Evolutionary conservation across 2,329 filamentous ascomycete species (phyloP).

Genomic region (Diaporthe helianthi): DNA sequence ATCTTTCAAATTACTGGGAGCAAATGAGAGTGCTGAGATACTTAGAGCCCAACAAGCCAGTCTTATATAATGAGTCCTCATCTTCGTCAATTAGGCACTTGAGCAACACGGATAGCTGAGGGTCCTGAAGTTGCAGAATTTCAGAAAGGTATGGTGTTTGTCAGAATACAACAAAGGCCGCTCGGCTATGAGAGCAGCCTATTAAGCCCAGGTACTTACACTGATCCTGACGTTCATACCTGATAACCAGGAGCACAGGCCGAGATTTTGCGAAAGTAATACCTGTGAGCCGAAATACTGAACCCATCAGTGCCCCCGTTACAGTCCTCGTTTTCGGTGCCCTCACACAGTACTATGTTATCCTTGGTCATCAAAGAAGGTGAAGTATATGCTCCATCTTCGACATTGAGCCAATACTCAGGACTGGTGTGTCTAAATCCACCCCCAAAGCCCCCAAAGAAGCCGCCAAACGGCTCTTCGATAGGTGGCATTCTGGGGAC

Average conservation of each 20-base stretch:
- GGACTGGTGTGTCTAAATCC: slow-evolving; percentile 71
- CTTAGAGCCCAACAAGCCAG: no score
- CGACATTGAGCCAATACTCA: slow-evolving; percentile 66
- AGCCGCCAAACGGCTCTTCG: slow-evolving; percentile 37
- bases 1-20: slow-evolving; percentile 19
- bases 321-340: slow-evolving; percentile 54
- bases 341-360: slow-evolving; percentile 56
- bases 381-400: slow-evolving; percentile 40
- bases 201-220: background rate
- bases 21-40: no score
- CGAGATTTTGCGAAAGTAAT: slow-evolving; percentile 55
- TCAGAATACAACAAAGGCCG: background rate
- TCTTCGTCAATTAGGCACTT: background rate
- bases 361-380: slow-evolving; percentile 46
- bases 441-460: slow-evolving; percentile 41
- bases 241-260: slow-evolving; percentile 46
- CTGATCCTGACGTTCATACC: no score
- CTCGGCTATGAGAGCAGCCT: background rate
- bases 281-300: slow-evolving; percentile 52
- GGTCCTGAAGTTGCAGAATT: no score
- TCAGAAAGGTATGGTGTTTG: background rate
- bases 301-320: slow-evolving; percentile 57
- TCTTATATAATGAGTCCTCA: no score
- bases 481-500: slow-evolving; percentile 71
- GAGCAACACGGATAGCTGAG: no score